Percentiles rank a stretch among this genome's conserved stretches.
Conservation (phyloP, 164 flowering plant species). For the Buxus sempervirens region DNA sequence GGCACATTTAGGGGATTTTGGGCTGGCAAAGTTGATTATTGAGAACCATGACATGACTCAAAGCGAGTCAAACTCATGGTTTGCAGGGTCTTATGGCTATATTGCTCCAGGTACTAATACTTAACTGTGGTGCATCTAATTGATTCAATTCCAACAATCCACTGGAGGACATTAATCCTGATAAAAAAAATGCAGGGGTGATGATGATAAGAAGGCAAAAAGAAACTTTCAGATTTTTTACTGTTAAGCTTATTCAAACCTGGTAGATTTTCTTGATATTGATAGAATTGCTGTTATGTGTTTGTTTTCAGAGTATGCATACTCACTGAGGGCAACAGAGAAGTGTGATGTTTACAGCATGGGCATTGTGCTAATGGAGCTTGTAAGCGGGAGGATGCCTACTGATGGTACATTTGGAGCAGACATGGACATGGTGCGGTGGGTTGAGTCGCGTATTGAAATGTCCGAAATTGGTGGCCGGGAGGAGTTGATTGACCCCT, state of each 20-base stretch:
- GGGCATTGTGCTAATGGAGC: constrained; percentile 95
- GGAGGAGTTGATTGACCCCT: constrained; percentile 64
- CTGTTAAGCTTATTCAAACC: no score
- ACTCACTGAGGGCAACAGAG: constrained; percentile 80
- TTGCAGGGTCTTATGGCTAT: constrained; percentile 98
- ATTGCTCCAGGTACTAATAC: constrained; percentile 83
- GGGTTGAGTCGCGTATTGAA: constrained; percentile 72
- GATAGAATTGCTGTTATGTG: no score
- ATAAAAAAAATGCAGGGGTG: no score
- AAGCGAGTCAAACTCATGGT: constrained; percentile 63
- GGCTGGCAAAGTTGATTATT: constrained; percentile 64
- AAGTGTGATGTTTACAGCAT: constrained; percentile 95
- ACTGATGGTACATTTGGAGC: constrained; percentile 65
- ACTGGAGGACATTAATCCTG: no score
- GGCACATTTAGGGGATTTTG: constrained; percentile 95
- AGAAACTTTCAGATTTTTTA: no score
- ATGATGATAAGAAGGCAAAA: no score
- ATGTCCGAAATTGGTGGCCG: constrained; percentile 26
- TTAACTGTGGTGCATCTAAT: background rate
- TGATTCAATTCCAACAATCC: no score
- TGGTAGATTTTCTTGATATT: no score
- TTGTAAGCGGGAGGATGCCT: constrained; percentile 86
- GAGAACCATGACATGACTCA: constrained; percentile 44
- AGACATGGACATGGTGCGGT: constrained; percentile 88
- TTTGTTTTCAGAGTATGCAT: constrained; percentile 72